Evolutionary conservation across 305 asterid species (phyloP).

Genomic region (Solanum hybrid): DNA sequence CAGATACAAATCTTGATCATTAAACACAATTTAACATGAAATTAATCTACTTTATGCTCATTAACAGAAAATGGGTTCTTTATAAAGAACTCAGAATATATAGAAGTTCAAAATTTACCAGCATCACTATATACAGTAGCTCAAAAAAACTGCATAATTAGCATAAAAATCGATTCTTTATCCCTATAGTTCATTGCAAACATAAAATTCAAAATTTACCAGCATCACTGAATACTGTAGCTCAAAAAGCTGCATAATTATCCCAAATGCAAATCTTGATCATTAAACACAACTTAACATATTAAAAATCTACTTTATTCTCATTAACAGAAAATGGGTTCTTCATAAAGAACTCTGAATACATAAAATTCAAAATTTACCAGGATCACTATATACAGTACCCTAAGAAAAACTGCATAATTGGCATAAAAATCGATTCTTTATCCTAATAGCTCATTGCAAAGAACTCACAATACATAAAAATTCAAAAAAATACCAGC

Average conservation of each 20-base stretch:
- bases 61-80: neutral
- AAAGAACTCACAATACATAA: neutral
- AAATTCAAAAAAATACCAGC: conserved; percentile 25
- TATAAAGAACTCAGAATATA: neutral
- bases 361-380: conserved; percentile 11
- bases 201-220: conserved; percentile 21
- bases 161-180: neutral
- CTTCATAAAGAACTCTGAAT: neutral
- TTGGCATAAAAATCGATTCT: neutral
- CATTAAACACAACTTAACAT: neutral
- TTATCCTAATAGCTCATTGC: neutral
- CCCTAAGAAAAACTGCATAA: neutral
- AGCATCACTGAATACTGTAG: neutral
- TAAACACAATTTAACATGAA: neutral
- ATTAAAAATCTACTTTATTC: neutral
- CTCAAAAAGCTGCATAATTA: neutral
- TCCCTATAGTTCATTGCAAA: neutral
- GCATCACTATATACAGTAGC: neutral
- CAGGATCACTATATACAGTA: neutral
- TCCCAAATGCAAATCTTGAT: neutral
- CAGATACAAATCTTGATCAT: neutral
- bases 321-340: neutral
- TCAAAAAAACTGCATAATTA: neutral
- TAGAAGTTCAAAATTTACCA: conserved; percentile 19
- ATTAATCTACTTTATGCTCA: neutral